Conservation (phyloP, 2,329 filamentous ascomycete genomes). For the Pestalotiopsis sp. region DNA sequence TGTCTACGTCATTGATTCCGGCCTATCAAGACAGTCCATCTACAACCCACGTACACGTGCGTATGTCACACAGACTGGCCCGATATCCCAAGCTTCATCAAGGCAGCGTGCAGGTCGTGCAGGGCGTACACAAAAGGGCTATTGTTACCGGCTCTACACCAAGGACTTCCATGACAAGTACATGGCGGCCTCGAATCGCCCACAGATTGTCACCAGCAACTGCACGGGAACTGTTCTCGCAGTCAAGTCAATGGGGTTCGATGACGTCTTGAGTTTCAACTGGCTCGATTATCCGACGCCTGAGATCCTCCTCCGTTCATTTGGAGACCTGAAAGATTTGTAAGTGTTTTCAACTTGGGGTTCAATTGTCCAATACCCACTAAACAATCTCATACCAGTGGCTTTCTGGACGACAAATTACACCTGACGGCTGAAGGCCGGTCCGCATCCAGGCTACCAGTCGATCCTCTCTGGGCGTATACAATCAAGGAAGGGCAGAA, state of each 20-base stretch:
- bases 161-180: not conserved
- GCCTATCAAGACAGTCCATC: slow-evolving; percentile 35
- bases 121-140: not conserved
- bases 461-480: not conserved
- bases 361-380: not conserved
- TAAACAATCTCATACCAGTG: not conserved
- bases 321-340: not conserved
- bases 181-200: not conserved
- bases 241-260: not conserved
- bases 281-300: not conserved
- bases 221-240: not conserved
- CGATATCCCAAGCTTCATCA: not conserved
- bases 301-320: not conserved
- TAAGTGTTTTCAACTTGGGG: not conserved
- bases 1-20: slow-evolving; percentile 49
- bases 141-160: not conserved
- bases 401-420: not conserved
- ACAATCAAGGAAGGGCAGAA: not conserved
- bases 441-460: not conserved
- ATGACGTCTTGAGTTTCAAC: not conserved
- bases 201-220: not conserved
- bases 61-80: slow-evolving; percentile 14
- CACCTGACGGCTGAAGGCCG: not conserved
- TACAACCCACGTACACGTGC: slow-evolving; percentile 41
- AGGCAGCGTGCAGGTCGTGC: not conserved